Evolutionary conservation across 2,329 filamentous ascomycete genomes (phyloP), one percentile per base, ranked within the genome.

Genomic region (Epichloe scottii): DNA sequence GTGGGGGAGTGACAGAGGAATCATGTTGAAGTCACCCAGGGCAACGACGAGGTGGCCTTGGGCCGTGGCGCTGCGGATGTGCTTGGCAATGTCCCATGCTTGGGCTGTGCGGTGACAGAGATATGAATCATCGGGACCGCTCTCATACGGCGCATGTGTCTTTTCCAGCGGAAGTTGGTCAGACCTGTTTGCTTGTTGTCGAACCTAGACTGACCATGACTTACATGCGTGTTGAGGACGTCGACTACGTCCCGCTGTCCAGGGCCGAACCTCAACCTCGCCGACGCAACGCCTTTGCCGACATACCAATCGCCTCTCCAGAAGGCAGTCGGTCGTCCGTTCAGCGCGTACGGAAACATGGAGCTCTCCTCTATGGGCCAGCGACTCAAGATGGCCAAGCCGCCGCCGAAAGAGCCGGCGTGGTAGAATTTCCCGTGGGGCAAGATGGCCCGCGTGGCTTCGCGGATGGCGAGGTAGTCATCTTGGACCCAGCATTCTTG

Each of bases 301-400:
- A 96, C 90, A 63, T 83, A 97, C 89, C 91, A 97, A 67, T 97
- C 91, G 11, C 93, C 93, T 54, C 91, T 77, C 70, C 85, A 96
- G 68, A 97, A 95, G 4, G 91, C 91, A 10, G 89, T 91, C 5
- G 93, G 93, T 17, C 91, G 79, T 17, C 93, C 93, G 66, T 95
- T 96, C 49, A 98, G 76, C n/a, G 89, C 82, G 64, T 96, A 98
- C 3, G 75, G 76, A 58, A 81, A 77, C 89, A 97, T 95, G 61
- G 77, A 82, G 66, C 84, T 90, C 71, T 95, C 87, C 60, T 88
- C 84, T 57, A 98, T 89, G 21, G 91, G 90, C 89, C 89, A 97
- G 74, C 82, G 79, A 46, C 88, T 94, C 46, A 97, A 73, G 56
- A 97, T 93, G 51, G 82, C 93, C 41, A 98, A 74, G 1, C 93